Evolutionary conservation across 257 asterid species (phyloP).

Genomic region (Solanum clarkiae): DNA sequence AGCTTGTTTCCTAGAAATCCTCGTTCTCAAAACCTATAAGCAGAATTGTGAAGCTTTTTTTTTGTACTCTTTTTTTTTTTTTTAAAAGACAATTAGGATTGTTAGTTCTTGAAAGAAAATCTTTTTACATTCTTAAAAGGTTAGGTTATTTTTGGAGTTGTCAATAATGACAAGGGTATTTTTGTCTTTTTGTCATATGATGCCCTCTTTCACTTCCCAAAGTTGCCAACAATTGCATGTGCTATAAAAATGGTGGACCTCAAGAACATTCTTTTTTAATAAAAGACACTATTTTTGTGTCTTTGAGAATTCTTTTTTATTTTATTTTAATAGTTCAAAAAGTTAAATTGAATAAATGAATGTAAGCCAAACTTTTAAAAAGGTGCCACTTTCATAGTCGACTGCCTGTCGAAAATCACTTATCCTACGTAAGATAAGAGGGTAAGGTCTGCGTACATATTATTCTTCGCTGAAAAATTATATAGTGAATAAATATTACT

Average conservation of each 20-base stretch:
- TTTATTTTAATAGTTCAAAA: neutral
- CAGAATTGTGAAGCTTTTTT: too few species aligned
- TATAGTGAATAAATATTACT: neutral
- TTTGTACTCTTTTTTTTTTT: neutral
- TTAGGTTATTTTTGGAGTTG: neutral
- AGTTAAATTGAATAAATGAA: neutral
- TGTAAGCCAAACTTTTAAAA: neutral
- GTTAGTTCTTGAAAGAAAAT: conserved; percentile 6
- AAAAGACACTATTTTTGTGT: neutral
- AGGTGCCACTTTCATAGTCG: neutral
- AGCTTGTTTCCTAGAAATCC: too few species aligned
- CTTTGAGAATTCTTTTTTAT: neutral
- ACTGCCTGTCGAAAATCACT: neutral
- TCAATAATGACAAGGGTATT: conserved; percentile 13
- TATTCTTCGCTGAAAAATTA: neutral
- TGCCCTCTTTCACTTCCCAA: neutral
- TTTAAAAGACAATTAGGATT: neutral
- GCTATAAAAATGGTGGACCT: conserved; percentile 39
- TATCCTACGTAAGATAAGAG: accelerated
- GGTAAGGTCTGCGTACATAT: neutral
- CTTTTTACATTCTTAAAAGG: conserved; percentile 4
- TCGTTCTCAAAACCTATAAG: too few species aligned
- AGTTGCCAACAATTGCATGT: conserved; percentile 27
- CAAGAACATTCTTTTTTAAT: neutral
- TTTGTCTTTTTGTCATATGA: conserved; percentile 6